Base-by-base conservation (phyloP, 768 basidiomycete genomes). In the Lentinula sp. region DNA sequence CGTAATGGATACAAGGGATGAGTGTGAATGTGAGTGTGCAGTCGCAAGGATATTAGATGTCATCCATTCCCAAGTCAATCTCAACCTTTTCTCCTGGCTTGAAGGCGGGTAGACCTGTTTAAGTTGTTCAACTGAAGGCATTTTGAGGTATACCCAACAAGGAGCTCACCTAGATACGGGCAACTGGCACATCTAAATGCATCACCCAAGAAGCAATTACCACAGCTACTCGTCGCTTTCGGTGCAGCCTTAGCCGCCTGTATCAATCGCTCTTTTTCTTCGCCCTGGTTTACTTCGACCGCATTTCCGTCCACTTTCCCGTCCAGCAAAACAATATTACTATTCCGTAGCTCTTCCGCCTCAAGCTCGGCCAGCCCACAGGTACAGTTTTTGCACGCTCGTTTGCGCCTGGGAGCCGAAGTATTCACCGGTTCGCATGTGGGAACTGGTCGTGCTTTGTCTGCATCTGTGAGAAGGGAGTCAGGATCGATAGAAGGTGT, bases 61-160 rank as follows among this genome's bases (percentile, higher is more conserved):
- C 94, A 71, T 95, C 94, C 87, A 91, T 91, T 55, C 82, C 84
- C 63, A 95, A 81, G 69, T 89, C 84, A 62, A 95, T 91, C 78
- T 93, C 88, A 31, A 99, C 94, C 77, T 98, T 96, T 78, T 98
- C 94, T 60, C 97, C 97, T 2, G 97, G 96, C 73, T 96, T 91
- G 79, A 99, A 98, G 11, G 96, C 93, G 50, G 97, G 97, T 32
- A 98, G 82, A 66, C 97, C 96, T 98, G 67, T n/a, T 43, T 34
- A 23, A 63, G 62, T 42, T 62, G 32, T 62, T 31, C 15, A 21
- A 58, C 42, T 59, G 60, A 56, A 45, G 39, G 34, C 48, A 54
- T 39, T 42, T 54, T 59, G 15, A n/a, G 37, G 18, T 16, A 8
- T 48, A 48, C 8, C 8, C 13, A 32, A 13, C 18, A 31, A 13